These are phyloP conservation scores for Hanseniaspora sp. DNA, from an alignment of 1,139 yeast genomes.

Conservation along the genomic window DNA sequence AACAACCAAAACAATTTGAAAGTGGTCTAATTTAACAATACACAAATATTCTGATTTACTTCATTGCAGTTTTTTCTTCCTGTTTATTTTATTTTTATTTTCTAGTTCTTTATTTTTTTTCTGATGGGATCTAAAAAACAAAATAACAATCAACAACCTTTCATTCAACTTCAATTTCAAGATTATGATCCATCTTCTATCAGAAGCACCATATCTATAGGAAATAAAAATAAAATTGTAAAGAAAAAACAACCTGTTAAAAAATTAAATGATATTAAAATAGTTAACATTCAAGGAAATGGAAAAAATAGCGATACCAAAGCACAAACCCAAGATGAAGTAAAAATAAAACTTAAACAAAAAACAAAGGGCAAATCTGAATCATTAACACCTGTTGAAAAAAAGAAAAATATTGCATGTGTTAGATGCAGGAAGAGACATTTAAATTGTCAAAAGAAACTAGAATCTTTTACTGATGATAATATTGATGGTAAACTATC, in stretches of 20 bases:
- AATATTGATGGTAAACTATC: constrained; percentile 18
- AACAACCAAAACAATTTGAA: too few relatives aligned
- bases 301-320: neutral
- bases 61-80: neutral
- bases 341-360: neutral
- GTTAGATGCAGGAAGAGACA: constrained; percentile 65
- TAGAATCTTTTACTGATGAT: too few relatives aligned
- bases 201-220: neutral
- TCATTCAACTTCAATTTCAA: neutral
- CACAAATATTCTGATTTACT: too few relatives aligned
- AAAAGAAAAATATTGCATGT: constrained; percentile 33
- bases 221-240: neutral
- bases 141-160: neutral
- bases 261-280: neutral
- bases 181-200: neutral
- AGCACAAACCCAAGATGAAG: neutral
- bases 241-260: neutral
- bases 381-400: neutral
- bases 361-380: neutral
- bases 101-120: neutral
- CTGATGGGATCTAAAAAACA: neutral
- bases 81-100: neutral
- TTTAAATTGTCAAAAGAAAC: constrained; percentile 69
- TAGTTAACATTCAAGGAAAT: neutral
- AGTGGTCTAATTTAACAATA: too few relatives aligned